phyloP scores from a whole-genome alignment of 768 basidiomycete genomes.

The Tubosaeta sp. region DNA sequence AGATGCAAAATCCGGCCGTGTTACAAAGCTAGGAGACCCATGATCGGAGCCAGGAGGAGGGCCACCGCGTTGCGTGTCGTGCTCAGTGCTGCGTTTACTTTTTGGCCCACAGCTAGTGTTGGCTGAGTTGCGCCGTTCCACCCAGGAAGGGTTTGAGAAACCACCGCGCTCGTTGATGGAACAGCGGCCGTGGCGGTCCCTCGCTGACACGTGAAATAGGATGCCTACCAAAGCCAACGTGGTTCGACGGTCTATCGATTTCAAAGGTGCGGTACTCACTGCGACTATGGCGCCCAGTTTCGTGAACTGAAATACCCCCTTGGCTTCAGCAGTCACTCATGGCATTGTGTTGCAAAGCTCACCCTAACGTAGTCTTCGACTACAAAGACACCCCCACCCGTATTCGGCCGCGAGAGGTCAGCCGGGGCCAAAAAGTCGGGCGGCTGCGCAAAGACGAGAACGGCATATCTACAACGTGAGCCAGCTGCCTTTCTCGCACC shows the following conservation, averaged over 20 bases:
- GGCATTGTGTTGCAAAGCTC: constrained; percentile 5
- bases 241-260: background rate
- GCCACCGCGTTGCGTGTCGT: constrained; percentile 19
- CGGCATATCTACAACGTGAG: constrained; percentile 50
- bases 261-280: constrained; percentile 33
- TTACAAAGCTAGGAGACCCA: constrained; percentile 27
- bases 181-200: constrained; percentile 53
- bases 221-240: constrained; percentile 40
- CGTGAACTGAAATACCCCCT: constrained; percentile 35
- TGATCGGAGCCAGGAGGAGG: constrained; percentile 24
- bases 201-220: constrained; percentile 70
- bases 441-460: constrained; percentile 65
- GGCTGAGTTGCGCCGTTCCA: constrained; percentile 15
- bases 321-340: background rate
- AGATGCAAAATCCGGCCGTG: background rate
- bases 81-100: constrained; percentile 20
- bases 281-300: constrained; percentile 59
- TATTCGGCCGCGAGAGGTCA: constrained; percentile 46
- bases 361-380: constrained; percentile 57
- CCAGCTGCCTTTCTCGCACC: background rate
- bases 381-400: constrained; percentile 52
- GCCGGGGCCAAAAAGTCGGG: constrained; percentile 56
- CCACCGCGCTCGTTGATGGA: constrained; percentile 60
- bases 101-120: constrained; percentile 13
- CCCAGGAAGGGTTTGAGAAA: constrained; percentile 52